Base-by-base conservation (phyloP, 139 green algal genomes). In the Auxenochlorella protothecoides region DNA sequence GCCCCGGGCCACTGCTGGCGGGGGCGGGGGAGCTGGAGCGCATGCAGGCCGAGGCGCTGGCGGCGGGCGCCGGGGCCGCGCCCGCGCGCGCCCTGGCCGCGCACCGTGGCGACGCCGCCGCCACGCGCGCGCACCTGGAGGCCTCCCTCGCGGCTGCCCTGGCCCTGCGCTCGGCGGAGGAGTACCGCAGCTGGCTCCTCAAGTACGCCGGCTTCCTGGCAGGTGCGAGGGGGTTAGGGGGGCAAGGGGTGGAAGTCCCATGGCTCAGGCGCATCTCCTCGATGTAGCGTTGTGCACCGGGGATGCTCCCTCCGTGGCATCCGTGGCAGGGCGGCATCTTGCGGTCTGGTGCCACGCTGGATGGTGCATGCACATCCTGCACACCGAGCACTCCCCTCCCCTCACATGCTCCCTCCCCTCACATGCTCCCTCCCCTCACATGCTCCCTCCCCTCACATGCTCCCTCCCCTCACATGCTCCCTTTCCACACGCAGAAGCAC, bases 181-280 rank as follows among this genome's bases (percentile, higher is more conserved):
- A 93, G 69, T 90, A 84, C 77, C 69, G 75, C 55, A 72, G 77
- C 59, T 91, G 82, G 81, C 81, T 92, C 16, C 55, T 76, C 2
- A 83, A 82, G 4, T 93, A 93, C 70, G 84, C 79, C 11, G 71
- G 76, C 56, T 63, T 85, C 61, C 77, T 91, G 59, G 66, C 77
- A 78, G 77, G 82, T 86, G 65, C 5, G 69, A 4, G 57, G 16
- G 51, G 7, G 3, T 0, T 2, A 44, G 27, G 27, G 27, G 27
- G 27, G 27, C 0, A 1, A 44, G 27, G 27, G 27, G 27, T 44
- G 27, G 27, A 44, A 44, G 27, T 44, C 27, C 27, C 27, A 44
- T 44, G 27, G 27, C 27, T 44, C 27, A 44, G 27, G 27, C 27
- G 27, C 27, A 44, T 44, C 27, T 44, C 27, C 27, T 44, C 27